Conservation (phyloP, 2,329 filamentous ascomycete genomes). For the Fusarium kyushuense region DNA sequence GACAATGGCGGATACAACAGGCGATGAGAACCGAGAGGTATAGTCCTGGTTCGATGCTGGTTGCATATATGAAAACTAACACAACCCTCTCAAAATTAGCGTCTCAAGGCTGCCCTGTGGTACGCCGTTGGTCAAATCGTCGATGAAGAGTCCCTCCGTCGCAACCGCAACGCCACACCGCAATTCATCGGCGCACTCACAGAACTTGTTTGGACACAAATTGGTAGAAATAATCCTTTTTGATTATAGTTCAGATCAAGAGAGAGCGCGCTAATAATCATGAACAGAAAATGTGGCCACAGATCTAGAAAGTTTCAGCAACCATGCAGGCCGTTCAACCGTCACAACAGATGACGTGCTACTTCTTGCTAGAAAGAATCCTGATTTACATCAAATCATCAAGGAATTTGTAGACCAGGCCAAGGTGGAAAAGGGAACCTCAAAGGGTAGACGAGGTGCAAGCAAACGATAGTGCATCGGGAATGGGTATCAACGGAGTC, state of each 20-base stretch:
- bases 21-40: constrained; percentile 55
- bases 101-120: constrained; percentile 88
- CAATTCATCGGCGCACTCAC: constrained; percentile 90
- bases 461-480: constrained; percentile 50
- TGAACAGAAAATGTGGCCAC: constrained; percentile 65
- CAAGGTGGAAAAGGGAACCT: constrained; percentile 57
- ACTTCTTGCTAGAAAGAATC: constrained; percentile 86
- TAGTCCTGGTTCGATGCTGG: not conserved
- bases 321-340: constrained; percentile 83
- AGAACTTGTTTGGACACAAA: constrained; percentile 88
- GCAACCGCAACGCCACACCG: constrained; percentile 84
- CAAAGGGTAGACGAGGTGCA: constrained; percentile 47
- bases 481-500: constrained; percentile 19
- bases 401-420: constrained; percentile 73
- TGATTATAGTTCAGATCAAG: not conserved
- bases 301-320: constrained; percentile 69
- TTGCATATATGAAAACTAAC: too few relatives aligned
- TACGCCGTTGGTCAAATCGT: constrained; percentile 87
- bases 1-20: constrained; percentile 51
- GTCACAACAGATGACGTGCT: constrained; percentile 90
- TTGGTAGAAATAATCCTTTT: constrained; percentile 65
- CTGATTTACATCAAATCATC: constrained; percentile 83
- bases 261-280: constrained; percentile 4
- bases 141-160: constrained; percentile 76
- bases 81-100: constrained; percentile 61